phyloP scores from a whole-genome alignment of 306 rosid species.

The Comarum palustre region DNA sequence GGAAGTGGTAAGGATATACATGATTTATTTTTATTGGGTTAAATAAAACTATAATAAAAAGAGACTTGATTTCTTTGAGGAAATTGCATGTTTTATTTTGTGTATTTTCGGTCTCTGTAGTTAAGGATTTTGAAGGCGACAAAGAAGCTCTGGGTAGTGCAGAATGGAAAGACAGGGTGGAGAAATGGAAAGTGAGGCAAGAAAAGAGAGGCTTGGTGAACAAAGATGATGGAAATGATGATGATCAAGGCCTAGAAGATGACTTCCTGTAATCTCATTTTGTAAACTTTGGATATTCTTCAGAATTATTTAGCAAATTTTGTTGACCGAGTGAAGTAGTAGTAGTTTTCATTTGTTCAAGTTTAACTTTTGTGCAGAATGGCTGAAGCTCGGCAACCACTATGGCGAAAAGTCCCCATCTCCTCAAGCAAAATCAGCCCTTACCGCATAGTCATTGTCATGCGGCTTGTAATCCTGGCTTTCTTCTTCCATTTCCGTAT shows the following conservation, averaged over 20 bases:
- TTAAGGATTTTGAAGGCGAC: constrained; percentile 65
- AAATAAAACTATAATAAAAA: not conserved
- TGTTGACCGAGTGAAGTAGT: not conserved
- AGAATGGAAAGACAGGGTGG: constrained; percentile 78
- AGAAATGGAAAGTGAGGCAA: constrained; percentile 95
- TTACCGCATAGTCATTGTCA: constrained; percentile 80
- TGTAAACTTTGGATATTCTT: not conserved
- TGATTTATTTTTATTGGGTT: not conserved
- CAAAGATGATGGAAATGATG: constrained; percentile 54
- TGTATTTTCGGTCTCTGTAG: constrained; percentile 27
- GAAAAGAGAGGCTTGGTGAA: constrained; percentile 59
- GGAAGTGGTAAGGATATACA: constrained; percentile 48
- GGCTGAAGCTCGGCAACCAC: constrained; percentile 80
- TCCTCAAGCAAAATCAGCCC: constrained; percentile 81
- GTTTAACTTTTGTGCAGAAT: constrained; percentile 34
- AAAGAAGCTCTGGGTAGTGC: constrained; percentile 36
- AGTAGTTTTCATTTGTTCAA: not conserved
- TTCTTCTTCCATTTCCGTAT: constrained; percentile 82
- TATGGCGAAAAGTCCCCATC: constrained; percentile 79
- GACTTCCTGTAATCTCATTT: constrained; percentile 52
- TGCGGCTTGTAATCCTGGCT: constrained; percentile 59
- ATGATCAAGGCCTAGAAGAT: constrained; percentile 64
- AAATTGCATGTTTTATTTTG: not conserved
- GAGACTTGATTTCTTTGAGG: not conserved
- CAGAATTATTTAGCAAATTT: not conserved